Evolutionary conservation across 768 basidiomycete species (phyloP).

Genomic region (Cystobasidium tubakii): DNA sequence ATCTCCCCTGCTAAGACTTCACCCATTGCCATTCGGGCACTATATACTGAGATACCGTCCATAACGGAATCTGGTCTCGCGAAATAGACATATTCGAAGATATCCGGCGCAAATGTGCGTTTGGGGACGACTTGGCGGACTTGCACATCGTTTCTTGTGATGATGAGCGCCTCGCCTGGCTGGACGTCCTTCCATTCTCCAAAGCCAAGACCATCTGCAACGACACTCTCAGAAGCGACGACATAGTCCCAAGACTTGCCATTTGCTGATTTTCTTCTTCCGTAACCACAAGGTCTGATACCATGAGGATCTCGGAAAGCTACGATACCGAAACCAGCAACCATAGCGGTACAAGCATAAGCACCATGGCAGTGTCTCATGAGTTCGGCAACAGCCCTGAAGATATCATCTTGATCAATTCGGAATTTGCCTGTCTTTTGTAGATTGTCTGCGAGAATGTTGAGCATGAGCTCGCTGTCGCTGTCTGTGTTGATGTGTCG

Average conservation of each 20-base stretch:
- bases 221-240: slow-evolving; percentile 90
- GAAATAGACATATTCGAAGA: slow-evolving; percentile 98
- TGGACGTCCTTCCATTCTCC: slow-evolving; percentile 86
- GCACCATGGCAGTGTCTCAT: slow-evolving; percentile 85
- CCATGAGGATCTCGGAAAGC: slow-evolving; percentile 98
- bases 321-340: slow-evolving; percentile 96
- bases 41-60: slow-evolving; percentile 93
- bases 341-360: slow-evolving; percentile 97
- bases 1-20: slow-evolving; percentile 88
- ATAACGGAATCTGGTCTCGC: slow-evolving; percentile 95
- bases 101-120: slow-evolving; percentile 84
- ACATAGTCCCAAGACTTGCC: slow-evolving; percentile 62
- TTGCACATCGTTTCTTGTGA: slow-evolving; percentile 71
- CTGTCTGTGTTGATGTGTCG: slow-evolving; percentile 98
- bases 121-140: slow-evolving; percentile 66
- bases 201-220: slow-evolving; percentile 88
- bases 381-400: slow-evolving; percentile 81
- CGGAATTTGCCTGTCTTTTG: slow-evolving; percentile 96
- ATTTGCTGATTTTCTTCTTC: slow-evolving; percentile 54
- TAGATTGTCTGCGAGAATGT: slow-evolving; percentile 94
- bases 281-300: slow-evolving; percentile 87
- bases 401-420: slow-evolving; percentile 99
- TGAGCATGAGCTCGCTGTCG: slow-evolving; percentile 92
- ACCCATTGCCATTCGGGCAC: slow-evolving; percentile 99
- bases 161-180: slow-evolving; percentile 92